Conservation (phyloP, 495 filamentous ascomycete genomes). For the Penicillium taxi region DNA sequence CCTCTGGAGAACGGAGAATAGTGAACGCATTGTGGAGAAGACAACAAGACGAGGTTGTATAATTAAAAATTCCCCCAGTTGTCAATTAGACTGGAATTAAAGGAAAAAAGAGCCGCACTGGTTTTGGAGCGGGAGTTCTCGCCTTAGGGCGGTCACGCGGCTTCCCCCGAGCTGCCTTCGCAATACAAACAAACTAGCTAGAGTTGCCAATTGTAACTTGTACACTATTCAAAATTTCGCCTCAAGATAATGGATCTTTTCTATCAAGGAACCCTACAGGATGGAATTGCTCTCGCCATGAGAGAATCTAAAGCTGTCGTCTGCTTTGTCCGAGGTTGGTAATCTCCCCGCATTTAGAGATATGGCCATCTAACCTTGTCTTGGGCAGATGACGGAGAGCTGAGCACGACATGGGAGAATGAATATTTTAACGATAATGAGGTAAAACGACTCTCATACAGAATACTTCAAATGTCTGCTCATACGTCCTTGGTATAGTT, state of each 20-base stretch:
- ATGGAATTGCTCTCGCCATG: conserved; percentile 68
- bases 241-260: conserved; percentile 51
- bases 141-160: conserved; percentile 15
- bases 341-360: conserved; percentile 39
- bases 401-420: conserved; percentile 67
- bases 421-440: conserved; percentile 57
- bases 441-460: conserved; percentile 28
- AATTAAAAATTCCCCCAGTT: no score
- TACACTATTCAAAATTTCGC: conserved; percentile 1
- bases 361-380: conserved; percentile 11
- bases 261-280: conserved; percentile 67
- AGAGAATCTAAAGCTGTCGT: conserved; percentile 55
- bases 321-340: conserved; percentile 61
- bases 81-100: background rate
- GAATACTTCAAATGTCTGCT: background rate
- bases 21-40: conserved; percentile 23
- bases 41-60: background rate
- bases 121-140: conserved; percentile 6
- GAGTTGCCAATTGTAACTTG: no score
- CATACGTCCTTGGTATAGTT: conserved; percentile 24
- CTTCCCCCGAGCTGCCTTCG: conserved; percentile 10
- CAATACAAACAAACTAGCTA: no score
- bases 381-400: conserved; percentile 51
- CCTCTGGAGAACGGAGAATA: conserved; percentile 25
- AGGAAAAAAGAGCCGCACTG: background rate